These are phyloP conservation scores for Trypanosoma mega DNA, from an alignment of 208 protist species.

Conservation along the genomic window DNA sequence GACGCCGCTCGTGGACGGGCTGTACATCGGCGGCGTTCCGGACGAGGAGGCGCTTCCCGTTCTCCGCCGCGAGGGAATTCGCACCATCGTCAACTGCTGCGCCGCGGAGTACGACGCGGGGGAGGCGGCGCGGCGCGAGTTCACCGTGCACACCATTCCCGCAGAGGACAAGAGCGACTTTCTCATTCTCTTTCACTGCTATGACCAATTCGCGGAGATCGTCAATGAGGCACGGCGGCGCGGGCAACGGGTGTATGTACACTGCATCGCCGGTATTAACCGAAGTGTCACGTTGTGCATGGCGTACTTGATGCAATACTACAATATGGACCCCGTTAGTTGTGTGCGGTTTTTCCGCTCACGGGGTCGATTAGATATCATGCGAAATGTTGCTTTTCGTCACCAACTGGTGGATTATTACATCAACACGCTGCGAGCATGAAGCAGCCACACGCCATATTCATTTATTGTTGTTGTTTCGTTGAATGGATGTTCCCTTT, in stretches of 20 bases:
- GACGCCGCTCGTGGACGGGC: slow-evolving; percentile 42
- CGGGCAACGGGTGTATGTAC: slow-evolving; percentile 75
- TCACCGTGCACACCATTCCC: slow-evolving; percentile 45
- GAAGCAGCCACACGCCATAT: slow-evolving; percentile 2
- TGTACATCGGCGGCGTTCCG: slow-evolving; percentile 82
- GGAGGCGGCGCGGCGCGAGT: slow-evolving; percentile 31
- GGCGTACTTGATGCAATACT: slow-evolving; percentile 74
- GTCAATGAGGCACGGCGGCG: slow-evolving; percentile 27
- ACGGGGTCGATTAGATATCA: slow-evolving; percentile 54
- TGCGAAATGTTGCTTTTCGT: slow-evolving; percentile 79
- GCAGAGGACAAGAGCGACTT: slow-evolving; percentile 68
- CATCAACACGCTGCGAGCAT: slow-evolving; percentile 36
- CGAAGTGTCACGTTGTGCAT: slow-evolving; percentile 81
- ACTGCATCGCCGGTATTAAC: slow-evolving; percentile 87
- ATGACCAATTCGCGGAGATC: slow-evolving; percentile 56
- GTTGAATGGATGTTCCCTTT: not conserved
- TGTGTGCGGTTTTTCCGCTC: slow-evolving; percentile 57
- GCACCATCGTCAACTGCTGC: slow-evolving; percentile 82
- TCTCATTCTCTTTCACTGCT: slow-evolving; percentile 79
- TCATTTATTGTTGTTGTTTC: slow-evolving; percentile 1
- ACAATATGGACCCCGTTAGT: slow-evolving; percentile 46
- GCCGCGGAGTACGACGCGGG: slow-evolving; percentile 45
- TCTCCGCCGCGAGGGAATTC: slow-evolving; percentile 47
- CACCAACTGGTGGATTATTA: slow-evolving; percentile 87
- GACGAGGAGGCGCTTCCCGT: slow-evolving; percentile 52